Evolutionary conservation across 108 stramenopile species (phyloP), one percentile per base, ranked within the genome.

Genomic region (Cyclotella baltica): DNA sequence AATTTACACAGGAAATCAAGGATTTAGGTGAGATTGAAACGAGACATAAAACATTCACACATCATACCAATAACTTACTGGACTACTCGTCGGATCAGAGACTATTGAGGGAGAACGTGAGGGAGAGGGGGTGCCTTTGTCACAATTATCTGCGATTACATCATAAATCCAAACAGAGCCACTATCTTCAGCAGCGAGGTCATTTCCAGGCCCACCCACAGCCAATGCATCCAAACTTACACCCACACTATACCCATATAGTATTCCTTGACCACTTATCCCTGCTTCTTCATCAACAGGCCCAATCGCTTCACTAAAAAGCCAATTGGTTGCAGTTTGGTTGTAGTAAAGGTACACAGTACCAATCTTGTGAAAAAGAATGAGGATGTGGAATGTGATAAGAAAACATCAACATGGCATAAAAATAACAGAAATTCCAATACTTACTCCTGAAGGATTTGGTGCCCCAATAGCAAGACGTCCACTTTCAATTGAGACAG

Each of bases 401-500:
- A 4, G 20, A n/a, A n/a, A 20, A 20, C 51, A 20, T 19, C 15
- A 52, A 58, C 10, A 43, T 11, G 29, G 16, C 29, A 58, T 30
- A 28, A 10, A 30, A 27, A 29, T 50, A 10, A 50, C 2, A 4
- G 19, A 67, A 50, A 11, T 30, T 20, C 16, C 23, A 50, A 13
- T 50, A 67, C 65, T 47, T 67, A 67, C 65, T 50, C 33, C 28
- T 29, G 19, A 5, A 3, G 38, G 27, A 33, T 28, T 25, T 38
- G 70, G 70, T 1, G 70, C 55, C 1, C 70, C 70, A 59, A 72
- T 57, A 46, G 38, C 70, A 18, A 72, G 20, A 13, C 23, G 43
- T 72, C 70, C 70, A 27, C 13, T 23, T 35, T 53, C 55, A 37
- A 72, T 72, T 27, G 70, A 23, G 1, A 72, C 70, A 46, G 56